These are phyloP conservation scores for Serendipita sp. DNA, from an alignment of 1,284 basidiomycete genomes.

Conservation along the genomic window DNA sequence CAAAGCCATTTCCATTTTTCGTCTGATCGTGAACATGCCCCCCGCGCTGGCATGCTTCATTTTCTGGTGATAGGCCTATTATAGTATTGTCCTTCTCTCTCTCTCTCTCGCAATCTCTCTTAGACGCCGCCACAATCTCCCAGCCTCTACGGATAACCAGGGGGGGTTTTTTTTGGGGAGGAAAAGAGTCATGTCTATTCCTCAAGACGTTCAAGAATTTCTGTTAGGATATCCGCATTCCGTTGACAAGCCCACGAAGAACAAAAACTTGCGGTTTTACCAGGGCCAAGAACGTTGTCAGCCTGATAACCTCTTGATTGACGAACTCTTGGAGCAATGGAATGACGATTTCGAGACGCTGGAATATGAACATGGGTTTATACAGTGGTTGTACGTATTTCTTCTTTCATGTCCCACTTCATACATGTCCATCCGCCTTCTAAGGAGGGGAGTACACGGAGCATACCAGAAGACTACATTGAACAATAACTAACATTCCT, in stretches of 20 bases:
- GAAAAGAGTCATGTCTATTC: conserved; percentile 20
- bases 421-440: too few species aligned
- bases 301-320: conserved; percentile 47
- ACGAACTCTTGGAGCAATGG: conserved; percentile 51
- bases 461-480: not conserved
- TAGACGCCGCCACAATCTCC: too few species aligned
- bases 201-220: conserved; percentile 47
- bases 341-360: conserved; percentile 44
- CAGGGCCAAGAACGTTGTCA: conserved; percentile 38
- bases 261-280: conserved; percentile 51
- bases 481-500: too few species aligned
- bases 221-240: conserved; percentile 42
- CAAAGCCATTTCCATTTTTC: too few species aligned
- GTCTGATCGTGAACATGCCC: too few species aligned
- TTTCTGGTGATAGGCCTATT: too few species aligned
- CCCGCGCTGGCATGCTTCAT: too few species aligned
- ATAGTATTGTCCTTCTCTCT: too few species aligned
- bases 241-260: conserved; percentile 25
- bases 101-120: too few species aligned
- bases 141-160: too few species aligned
- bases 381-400: conserved; percentile 54
- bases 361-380: conserved; percentile 57
- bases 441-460: too few species aligned
- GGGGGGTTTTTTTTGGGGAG: not conserved
- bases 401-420: too few species aligned